These are phyloP conservation scores for Erysiphe neolycopersici DNA, from an alignment of 2,329 filamentous ascomycete species.

Conservation along the genomic window DNA sequence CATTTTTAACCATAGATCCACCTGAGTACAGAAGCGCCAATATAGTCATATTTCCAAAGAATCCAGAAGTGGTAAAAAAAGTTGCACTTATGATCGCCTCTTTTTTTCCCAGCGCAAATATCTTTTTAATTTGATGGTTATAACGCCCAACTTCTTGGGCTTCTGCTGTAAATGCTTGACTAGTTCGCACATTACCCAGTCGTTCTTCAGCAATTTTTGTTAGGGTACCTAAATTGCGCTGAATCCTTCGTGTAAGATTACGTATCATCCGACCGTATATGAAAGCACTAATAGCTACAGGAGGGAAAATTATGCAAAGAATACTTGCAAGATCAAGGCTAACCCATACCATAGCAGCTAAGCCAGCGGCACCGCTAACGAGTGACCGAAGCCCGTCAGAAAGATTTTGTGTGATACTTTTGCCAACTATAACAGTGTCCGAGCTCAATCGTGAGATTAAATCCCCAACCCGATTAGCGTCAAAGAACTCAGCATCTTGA, in stretches of 20 bases:
- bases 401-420: slow-evolving; percentile 92
- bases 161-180: slow-evolving; percentile 87
- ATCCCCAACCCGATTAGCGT: slow-evolving; percentile 89
- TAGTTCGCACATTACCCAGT: slow-evolving; percentile 88
- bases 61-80: slow-evolving; percentile 68
- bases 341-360: slow-evolving; percentile 87
- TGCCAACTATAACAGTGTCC: slow-evolving; percentile 92
- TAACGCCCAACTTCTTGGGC: slow-evolving; percentile 74
- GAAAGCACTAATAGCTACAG: slow-evolving; percentile 71
- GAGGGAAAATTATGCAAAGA: slow-evolving; percentile 65
- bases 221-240: slow-evolving; percentile 73
- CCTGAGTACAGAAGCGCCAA: slow-evolving; percentile 73
- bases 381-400: slow-evolving; percentile 82
- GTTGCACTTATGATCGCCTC: slow-evolving; percentile 75
- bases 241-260: slow-evolving; percentile 72
- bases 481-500: slow-evolving; percentile 98
- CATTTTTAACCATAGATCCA: slow-evolving; percentile 66
- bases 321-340: slow-evolving; percentile 75
- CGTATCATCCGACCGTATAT: slow-evolving; percentile 76
- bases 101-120: slow-evolving; percentile 65
- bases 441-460: slow-evolving; percentile 86
- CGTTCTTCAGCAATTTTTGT: slow-evolving; percentile 97
- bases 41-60: slow-evolving; percentile 92
- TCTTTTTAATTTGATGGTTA: slow-evolving; percentile 73
- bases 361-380: slow-evolving; percentile 72